phyloP scores from a whole-genome alignment of 2,329 filamentous ascomycete genomes.

The Exophiala sp. region DNA sequence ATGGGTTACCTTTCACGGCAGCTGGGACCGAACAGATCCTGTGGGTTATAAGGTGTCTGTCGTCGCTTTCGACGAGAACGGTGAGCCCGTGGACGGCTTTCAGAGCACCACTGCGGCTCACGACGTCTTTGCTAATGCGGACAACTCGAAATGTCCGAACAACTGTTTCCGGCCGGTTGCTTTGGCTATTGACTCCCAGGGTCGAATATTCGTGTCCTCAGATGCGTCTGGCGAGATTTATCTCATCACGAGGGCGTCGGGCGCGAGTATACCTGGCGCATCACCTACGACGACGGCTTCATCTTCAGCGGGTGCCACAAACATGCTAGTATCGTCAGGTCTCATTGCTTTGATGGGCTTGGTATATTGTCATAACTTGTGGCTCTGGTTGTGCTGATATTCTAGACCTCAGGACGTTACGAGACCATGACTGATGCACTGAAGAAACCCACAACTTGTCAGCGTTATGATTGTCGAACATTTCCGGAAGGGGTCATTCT shows the following conservation, averaged over 20 bases:
- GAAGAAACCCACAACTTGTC: not conserved
- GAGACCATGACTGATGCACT: not conserved
- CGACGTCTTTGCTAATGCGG: slow-evolving; percentile 32
- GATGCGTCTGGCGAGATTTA: slow-evolving; percentile 33
- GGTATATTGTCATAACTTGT: slow-evolving; percentile 1
- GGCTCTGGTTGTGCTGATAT: not conserved
- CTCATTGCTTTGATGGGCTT: not conserved
- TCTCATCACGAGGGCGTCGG: slow-evolving; percentile 20
- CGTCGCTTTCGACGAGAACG: slow-evolving; percentile 42
- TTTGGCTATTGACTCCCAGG: slow-evolving; percentile 33
- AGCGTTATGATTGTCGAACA: slow-evolving; percentile 1
- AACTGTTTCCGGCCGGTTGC: slow-evolving; percentile 34
- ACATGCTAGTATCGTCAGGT: not conserved
- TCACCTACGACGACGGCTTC: slow-evolving; percentile 11
- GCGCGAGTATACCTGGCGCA: slow-evolving; percentile 3
- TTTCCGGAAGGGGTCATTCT: not conserved
- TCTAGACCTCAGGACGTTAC: not conserved
- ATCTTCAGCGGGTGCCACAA: not conserved
- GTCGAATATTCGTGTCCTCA: slow-evolving; percentile 33
- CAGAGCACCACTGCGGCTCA: slow-evolving; percentile 32
- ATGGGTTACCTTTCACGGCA: slow-evolving; percentile 66
- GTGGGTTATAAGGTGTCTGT: slow-evolving; percentile 48
- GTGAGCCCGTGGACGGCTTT: slow-evolving; percentile 40
- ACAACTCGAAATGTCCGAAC: slow-evolving; percentile 30
- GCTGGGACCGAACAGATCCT: slow-evolving; percentile 52